phyloP scores from a whole-genome alignment of 192 early-diverging fungal genomes.

The Podila minutissima region DNA sequence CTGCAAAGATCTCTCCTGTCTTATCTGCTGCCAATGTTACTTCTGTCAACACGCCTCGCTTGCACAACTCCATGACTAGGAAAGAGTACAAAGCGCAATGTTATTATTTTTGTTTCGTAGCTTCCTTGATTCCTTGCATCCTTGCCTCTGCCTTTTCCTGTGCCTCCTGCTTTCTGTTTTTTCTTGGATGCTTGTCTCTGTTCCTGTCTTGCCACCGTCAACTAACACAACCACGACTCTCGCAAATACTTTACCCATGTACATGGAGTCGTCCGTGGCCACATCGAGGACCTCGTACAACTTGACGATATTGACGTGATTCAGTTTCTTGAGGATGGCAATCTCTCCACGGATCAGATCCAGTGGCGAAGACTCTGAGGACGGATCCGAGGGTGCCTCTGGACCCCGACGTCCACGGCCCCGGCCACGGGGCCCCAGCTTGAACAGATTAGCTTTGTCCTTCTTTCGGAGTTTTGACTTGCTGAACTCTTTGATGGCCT shows the following conservation, averaged over 20 bases:
- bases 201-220: too few species aligned
- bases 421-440: slow-evolving; percentile 58
- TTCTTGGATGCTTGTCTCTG: too few species aligned
- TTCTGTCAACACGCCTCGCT: slow-evolving; percentile 82
- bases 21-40: slow-evolving; percentile 57
- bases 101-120: background rate
- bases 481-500: slow-evolving; percentile 97
- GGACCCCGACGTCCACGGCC: slow-evolving; percentile 64
- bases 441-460: slow-evolving; percentile 65
- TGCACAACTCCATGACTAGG: slow-evolving; percentile 87
- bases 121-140: too few species aligned
- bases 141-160: too few species aligned
- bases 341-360: slow-evolving; percentile 89
- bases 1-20: slow-evolving; percentile 56
- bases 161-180: too few species aligned
- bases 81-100: background rate
- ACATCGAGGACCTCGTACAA: slow-evolving; percentile 96
- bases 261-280: slow-evolving; percentile 80
- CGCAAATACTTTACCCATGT: slow-evolving; percentile 62
- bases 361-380: slow-evolving; percentile 69
- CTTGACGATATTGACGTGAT: slow-evolving; percentile 87
- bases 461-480: slow-evolving; percentile 85
- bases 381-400: slow-evolving; percentile 39
- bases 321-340: slow-evolving; percentile 94
- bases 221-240: too few species aligned